These are phyloP conservation scores for Aspergillus ostianus DNA, from an alignment of 495 filamentous ascomycete species.

Conservation along the genomic window DNA sequence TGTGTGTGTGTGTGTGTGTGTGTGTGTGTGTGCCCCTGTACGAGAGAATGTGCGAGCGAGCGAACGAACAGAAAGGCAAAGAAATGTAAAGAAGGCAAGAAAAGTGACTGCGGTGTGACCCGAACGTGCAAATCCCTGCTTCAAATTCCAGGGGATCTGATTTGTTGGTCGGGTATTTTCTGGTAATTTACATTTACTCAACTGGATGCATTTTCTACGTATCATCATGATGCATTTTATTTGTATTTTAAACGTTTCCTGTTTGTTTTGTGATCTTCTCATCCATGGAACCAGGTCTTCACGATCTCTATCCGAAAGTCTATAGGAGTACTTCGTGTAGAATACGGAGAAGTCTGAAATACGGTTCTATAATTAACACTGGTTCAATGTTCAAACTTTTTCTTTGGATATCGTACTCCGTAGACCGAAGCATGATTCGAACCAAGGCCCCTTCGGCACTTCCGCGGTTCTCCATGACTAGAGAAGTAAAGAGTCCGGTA, in stretches of 20 bases:
- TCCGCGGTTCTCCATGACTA: background rate
- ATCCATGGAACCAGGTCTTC: background rate
- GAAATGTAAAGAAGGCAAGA: no score
- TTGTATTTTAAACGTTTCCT: background rate
- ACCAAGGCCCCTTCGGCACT: background rate
- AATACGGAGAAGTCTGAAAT: no score
- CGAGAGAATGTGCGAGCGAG: background rate
- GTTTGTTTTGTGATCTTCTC: background rate
- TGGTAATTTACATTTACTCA: background rate
- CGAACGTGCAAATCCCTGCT: background rate
- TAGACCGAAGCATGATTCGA: background rate
- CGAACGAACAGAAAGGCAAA: background rate
- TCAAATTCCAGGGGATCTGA: background rate
- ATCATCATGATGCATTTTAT: no score
- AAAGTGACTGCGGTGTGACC: background rate
- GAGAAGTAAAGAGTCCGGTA: background rate
- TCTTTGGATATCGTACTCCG: background rate
- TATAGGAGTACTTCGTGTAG: background rate
- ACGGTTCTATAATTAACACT: background rate
- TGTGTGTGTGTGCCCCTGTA: no score
- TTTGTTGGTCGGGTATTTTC: background rate
- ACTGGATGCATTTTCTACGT: no score
- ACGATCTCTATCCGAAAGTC: background rate
- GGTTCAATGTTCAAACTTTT: background rate
- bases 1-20: no score